phyloP scores from a whole-genome alignment of 2,329 filamentous ascomycete species.

The Venturia asperata region DNA sequence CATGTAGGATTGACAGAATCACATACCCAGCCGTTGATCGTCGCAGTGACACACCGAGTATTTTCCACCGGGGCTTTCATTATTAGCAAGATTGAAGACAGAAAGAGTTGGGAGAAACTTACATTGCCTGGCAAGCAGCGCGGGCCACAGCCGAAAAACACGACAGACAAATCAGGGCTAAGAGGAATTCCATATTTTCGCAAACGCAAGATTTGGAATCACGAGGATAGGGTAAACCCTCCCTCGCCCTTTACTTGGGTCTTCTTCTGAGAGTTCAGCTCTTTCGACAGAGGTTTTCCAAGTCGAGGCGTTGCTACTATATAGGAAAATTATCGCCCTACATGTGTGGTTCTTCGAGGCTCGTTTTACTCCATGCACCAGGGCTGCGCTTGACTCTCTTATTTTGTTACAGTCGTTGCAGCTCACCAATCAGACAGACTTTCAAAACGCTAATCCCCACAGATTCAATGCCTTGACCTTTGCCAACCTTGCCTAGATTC shows the following conservation, averaged over 20 bases:
- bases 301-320: background rate
- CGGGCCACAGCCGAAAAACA: background rate
- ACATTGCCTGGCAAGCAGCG: constrained; percentile 3
- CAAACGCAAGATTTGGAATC: constrained; percentile 1
- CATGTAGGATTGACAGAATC: background rate
- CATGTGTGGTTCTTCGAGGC: constrained; percentile 30
- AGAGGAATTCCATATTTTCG: constrained; percentile 1
- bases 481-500: background rate
- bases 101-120: background rate
- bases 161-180: background rate
- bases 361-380: background rate
- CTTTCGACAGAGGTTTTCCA: background rate
- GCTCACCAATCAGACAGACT: background rate
- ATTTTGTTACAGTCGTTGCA: constrained; percentile 16
- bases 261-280: background rate
- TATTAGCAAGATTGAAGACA: background rate
- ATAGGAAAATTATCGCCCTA: background rate
- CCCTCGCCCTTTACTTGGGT: background rate
- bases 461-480: background rate
- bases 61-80: background rate
- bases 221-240: constrained; percentile 4
- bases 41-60: background rate
- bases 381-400: background rate
- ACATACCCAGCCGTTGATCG: constrained; percentile 4
- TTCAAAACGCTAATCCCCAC: background rate